Evolutionary conservation across 179 eudicot species (phyloP).

Genomic region (Beta lomatogona): DNA sequence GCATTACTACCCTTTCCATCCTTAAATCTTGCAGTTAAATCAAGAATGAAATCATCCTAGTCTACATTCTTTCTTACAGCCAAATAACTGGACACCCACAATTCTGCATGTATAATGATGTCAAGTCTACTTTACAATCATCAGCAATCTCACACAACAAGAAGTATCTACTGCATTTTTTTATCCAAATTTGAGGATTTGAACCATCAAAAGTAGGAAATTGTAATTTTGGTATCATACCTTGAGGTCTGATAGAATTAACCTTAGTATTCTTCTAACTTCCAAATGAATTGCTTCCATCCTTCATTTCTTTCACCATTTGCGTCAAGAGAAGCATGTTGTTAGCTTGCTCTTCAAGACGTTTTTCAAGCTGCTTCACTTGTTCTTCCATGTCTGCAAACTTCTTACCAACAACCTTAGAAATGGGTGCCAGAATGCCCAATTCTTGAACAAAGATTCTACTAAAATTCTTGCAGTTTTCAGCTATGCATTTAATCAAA

Average conservation of each 20-base stretch:
- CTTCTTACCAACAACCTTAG: too few relatives aligned
- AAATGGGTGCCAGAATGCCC: too few relatives aligned
- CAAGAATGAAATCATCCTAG: neutral
- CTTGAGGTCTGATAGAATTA: neutral
- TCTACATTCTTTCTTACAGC: neutral
- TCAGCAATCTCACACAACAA: neutral
- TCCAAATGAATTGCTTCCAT: too few relatives aligned
- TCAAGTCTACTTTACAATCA: neutral
- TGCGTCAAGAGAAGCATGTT: too few relatives aligned
- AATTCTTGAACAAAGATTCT: too few relatives aligned
- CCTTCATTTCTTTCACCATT: too few relatives aligned
- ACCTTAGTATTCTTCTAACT: neutral
- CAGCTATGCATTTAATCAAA: too few relatives aligned
- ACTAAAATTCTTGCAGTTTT: too few relatives aligned
- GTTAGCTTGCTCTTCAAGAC: too few relatives aligned
- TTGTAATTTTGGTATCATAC: neutral
- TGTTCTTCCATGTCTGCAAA: too few relatives aligned
- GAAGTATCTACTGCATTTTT: neutral
- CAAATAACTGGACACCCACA: neutral
- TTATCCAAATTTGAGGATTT: neutral
- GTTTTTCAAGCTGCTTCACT: too few relatives aligned
- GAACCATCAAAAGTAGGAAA: constrained; percentile 4
- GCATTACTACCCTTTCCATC: neutral
- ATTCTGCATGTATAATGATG: neutral
- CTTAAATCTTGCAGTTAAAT: neutral